These are phyloP conservation scores for Fusarium fracticaudum DNA, from an alignment of 2,329 filamentous ascomycete genomes.

Conservation along the genomic window DNA sequence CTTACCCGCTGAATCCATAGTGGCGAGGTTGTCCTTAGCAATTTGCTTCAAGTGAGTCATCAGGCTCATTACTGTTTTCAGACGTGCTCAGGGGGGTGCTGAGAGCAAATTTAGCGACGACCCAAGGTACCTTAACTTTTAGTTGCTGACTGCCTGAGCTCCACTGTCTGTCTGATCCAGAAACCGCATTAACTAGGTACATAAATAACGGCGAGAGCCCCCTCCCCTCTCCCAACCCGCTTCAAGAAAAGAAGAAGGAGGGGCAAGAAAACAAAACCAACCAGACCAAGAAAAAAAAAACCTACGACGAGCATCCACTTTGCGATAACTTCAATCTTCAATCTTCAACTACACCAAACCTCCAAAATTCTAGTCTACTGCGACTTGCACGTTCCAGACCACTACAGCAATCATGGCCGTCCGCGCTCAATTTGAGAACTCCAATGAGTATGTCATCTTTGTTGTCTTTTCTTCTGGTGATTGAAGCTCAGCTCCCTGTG, in stretches of 20 bases:
- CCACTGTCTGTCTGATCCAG: conserved; percentile 1
- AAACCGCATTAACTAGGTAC: conserved; percentile 16
- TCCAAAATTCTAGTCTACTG: conserved; percentile 32
- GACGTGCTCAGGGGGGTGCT: not conserved
- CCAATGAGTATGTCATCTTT: conserved; percentile 77
- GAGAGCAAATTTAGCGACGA: not conserved
- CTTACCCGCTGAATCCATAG: not conserved
- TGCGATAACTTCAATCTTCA: conserved; percentile 22
- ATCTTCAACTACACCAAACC: not conserved
- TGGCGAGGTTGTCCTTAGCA: conserved; percentile 3
- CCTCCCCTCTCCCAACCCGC: not conserved
- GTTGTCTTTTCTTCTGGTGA: not conserved
- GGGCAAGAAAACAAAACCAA: not conserved
- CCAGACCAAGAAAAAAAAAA: conserved; percentile 30
- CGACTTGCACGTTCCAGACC: conserved; percentile 22
- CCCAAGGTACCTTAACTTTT: not conserved
- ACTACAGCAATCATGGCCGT: conserved; percentile 66
- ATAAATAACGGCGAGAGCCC: conserved; percentile 39
- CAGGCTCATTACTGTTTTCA: conserved; percentile 11
- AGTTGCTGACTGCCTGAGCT: conserved; percentile 6
- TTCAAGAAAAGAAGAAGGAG: not conserved
- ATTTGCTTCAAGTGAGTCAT: conserved; percentile 16
- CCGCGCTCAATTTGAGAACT: conserved; percentile 85
- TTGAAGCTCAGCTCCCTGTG: conserved; percentile 25
- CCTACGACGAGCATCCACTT: conserved; percentile 27